phyloP scores from a whole-genome alignment of 345 rosid species.

The Salix exigua region DNA sequence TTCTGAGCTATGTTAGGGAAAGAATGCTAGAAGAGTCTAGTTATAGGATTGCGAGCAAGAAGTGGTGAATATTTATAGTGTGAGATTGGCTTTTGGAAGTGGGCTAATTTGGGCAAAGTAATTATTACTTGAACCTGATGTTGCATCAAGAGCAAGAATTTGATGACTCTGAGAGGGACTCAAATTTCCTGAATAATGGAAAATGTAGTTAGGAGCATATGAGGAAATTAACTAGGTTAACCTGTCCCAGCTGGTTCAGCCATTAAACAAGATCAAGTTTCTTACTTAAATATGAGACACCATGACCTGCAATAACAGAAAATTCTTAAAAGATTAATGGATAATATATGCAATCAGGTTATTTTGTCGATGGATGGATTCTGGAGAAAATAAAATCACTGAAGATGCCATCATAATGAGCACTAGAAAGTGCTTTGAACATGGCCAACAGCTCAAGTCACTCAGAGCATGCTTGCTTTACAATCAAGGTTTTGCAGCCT shows the following conservation, averaged over 20 bases:
- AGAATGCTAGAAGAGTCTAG: neutral
- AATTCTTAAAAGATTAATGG: neutral
- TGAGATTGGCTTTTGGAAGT: neutral
- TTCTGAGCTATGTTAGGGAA: neutral
- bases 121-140: neutral
- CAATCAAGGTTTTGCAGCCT: no score
- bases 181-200: neutral
- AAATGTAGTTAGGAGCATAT: neutral
- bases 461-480: conserved; percentile 8
- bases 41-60: neutral
- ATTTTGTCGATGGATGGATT: neutral
- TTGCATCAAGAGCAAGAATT: neutral
- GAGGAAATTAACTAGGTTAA: neutral
- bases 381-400: no score
- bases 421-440: neutral
- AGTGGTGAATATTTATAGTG: neutral
- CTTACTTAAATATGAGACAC: neutral
- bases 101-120: neutral
- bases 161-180: neutral
- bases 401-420: no score
- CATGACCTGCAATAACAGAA: neutral
- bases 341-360: neutral
- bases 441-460: neutral
- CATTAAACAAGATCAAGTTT: neutral
- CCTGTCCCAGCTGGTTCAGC: neutral